phyloP scores from a whole-genome alignment of 2,329 filamentous ascomycete genomes.

The Trichoderma oligosporum region DNA sequence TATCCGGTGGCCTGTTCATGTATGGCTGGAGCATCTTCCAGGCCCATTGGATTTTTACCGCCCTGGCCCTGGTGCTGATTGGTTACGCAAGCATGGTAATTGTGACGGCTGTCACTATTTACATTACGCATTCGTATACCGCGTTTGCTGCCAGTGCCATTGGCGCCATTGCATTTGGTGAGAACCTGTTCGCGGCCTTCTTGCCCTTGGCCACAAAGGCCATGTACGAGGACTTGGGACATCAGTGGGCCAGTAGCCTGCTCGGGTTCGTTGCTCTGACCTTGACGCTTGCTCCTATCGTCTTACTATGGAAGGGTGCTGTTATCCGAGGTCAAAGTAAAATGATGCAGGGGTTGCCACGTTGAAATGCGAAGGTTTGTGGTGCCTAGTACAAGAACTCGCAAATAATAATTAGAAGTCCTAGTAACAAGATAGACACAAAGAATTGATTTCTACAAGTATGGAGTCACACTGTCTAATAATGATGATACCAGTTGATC shows the following conservation, averaged over 20 bases:
- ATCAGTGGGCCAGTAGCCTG: not conserved
- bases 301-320: too few relatives aligned
- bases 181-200: not conserved
- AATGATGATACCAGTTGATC: too few relatives aligned
- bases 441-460: too few relatives aligned
- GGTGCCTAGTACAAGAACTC: too few relatives aligned
- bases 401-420: too few relatives aligned
- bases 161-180: not conserved
- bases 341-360: too few relatives aligned
- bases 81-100: not conserved
- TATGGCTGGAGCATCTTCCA: constrained; percentile 2
- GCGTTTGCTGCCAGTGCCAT: not conserved
- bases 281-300: not conserved
- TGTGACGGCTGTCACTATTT: not conserved
- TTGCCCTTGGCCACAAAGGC: not conserved
- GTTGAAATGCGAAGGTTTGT: too few relatives aligned
- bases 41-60: not conserved
- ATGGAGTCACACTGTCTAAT: too few relatives aligned
- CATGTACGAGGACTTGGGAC: not conserved
- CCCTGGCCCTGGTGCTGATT: not conserved
- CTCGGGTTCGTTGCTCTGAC: not conserved
- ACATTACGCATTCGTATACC: not conserved
- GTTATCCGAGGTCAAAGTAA: too few relatives aligned
- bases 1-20: constrained; percentile 1
- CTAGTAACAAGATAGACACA: too few relatives aligned